Percentiles rank a stretch among this genome's conserved stretches.
Conservation (phyloP, 2,329 filamentous ascomycete species). For the Exophiala phaeomuriformis region DNA sequence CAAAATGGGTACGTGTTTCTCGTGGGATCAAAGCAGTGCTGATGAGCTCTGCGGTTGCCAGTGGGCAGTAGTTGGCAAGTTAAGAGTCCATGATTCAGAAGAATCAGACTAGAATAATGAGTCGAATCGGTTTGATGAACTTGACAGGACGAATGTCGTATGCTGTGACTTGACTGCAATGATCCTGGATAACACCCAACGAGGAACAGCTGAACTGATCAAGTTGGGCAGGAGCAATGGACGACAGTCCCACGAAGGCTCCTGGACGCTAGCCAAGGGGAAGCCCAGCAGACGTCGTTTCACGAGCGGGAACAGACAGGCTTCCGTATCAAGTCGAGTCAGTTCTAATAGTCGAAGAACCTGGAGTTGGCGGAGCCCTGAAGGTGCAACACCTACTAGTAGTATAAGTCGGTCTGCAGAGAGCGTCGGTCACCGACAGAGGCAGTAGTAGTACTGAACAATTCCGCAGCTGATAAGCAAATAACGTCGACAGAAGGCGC, state of each 20-base stretch:
- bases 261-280: not conserved
- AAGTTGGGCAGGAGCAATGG: not conserved
- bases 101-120: not conserved
- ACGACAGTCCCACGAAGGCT: not conserved
- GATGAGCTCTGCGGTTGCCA: constrained; percentile 2
- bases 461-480: not conserved
- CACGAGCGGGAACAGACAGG: too few species aligned
- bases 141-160: not conserved
- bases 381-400: not conserved
- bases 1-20: constrained; percentile 1
- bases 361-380: not conserved
- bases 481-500: not conserved
- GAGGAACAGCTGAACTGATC: not conserved
- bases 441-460: not conserved
- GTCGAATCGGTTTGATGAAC: not conserved
- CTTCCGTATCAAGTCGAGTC: not conserved
- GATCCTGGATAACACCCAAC: not conserved
- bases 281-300: too few species aligned
- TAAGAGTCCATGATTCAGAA: constrained; percentile 13
- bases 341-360: not conserved
- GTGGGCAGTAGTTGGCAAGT: constrained; percentile 3
- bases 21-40: constrained; percentile 4
- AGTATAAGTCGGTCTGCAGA: too few species aligned
- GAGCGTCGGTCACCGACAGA: not conserved
- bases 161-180: not conserved